Evolutionary conservation across 73 alveolate genomes (phyloP).

Genomic region (Durusdinium trenchii): DNA sequence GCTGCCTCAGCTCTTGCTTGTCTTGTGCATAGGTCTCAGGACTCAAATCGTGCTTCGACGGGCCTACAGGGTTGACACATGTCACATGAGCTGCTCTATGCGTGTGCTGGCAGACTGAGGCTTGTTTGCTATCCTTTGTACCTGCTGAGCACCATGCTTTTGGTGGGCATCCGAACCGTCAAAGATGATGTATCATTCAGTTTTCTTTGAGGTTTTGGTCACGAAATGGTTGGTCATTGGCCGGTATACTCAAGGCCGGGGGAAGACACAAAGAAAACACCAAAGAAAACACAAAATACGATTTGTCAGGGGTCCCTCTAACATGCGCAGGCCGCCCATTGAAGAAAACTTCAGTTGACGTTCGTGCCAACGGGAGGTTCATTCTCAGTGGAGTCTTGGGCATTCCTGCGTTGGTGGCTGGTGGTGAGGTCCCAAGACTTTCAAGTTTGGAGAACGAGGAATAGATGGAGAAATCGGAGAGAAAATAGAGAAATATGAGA

Average conservation of each 20-base stretch:
- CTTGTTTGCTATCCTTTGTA: constrained; percentile 60
- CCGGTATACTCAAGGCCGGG: constrained; percentile 41
- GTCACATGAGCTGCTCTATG: neutral
- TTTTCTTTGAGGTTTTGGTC: constrained; percentile 2
- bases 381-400: constrained; percentile 49
- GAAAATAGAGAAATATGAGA: neutral
- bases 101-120: neutral
- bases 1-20: constrained; percentile 28
- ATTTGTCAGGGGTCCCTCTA: neutral
- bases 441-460: neutral
- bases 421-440: neutral
- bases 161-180: neutral
- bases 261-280: neutral
- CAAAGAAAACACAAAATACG: neutral
- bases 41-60: neutral
- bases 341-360: neutral
- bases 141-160: constrained; percentile 35
- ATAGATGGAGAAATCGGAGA: neutral
- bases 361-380: neutral
- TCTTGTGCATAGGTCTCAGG: constrained; percentile 10
- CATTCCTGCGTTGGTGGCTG: constrained; percentile 81
- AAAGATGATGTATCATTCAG: neutral
- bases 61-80: neutral
- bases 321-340: no score
- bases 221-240: constrained; percentile 81